Conservation (phyloP, 2,329 filamentous ascomycete species). For the Trichoderma semiorbis region DNA sequence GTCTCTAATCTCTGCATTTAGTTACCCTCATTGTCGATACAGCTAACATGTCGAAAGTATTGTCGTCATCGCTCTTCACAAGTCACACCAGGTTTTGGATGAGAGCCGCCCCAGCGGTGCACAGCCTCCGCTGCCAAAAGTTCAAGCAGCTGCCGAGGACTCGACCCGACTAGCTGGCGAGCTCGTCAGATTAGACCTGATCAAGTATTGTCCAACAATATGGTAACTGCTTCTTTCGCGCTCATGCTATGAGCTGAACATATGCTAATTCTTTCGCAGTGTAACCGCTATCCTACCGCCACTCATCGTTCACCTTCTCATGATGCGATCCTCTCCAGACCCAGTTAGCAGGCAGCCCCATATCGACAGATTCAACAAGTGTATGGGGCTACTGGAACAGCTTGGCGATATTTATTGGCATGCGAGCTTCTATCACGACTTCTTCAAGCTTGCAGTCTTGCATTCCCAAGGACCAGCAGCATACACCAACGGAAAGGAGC, state of each 20-base stretch:
- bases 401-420: constrained; percentile 24
- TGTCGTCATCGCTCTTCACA: constrained; percentile 9
- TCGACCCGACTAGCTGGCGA: constrained; percentile 18
- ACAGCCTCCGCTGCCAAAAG: constrained; percentile 8
- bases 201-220: constrained; percentile 22
- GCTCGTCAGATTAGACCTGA: constrained; percentile 19
- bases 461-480: not conserved
- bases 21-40: not conserved
- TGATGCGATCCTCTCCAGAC: constrained; percentile 9
- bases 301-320: constrained; percentile 22
- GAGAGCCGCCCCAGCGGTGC: constrained; percentile 3
- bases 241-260: not conserved
- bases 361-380: constrained; percentile 17
- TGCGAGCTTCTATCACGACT: constrained; percentile 23
- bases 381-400: constrained; percentile 21
- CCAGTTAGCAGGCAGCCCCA: not conserved
- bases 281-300: constrained; percentile 21
- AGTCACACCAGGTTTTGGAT: constrained; percentile 7
- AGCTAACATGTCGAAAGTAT: not conserved
- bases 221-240: constrained; percentile 6
- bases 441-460: constrained; percentile 20
- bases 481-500: not conserved
- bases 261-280: constrained; percentile 8
- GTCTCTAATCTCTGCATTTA: not conserved
- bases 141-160: constrained; percentile 19